Percentiles rank a stretch among this genome's conserved stretches.
Conservation (phyloP, 2,329 filamentous ascomycete species). For the Aspergillus sojae region DNA sequence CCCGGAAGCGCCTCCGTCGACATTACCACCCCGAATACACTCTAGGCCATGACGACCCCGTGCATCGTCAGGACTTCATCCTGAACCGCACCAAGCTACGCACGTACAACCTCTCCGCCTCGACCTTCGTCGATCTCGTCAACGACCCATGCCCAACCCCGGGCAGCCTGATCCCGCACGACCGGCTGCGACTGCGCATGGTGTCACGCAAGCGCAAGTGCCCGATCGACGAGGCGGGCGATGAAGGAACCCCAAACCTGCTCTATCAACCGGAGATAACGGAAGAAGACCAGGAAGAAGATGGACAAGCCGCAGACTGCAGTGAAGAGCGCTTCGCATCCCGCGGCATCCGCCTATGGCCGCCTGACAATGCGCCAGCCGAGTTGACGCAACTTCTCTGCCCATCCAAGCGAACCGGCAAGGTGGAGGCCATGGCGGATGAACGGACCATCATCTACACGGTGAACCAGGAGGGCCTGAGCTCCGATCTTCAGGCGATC, state of each 20-base stretch:
- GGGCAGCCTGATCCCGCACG: conserved; percentile 32
- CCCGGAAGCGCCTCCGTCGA: conserved; percentile 40
- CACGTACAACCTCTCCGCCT: conserved; percentile 44
- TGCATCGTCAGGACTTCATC: conserved; percentile 43
- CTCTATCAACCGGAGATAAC: conserved; percentile 34
- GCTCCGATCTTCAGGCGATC: conserved; percentile 32
- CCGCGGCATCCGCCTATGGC: conserved; percentile 47
- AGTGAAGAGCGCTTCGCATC: conserved; percentile 44
- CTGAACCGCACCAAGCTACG: conserved; percentile 48
- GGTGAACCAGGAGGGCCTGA: conserved; percentile 30
- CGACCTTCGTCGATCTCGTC: conserved; percentile 48
- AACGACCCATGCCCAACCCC: conserved; percentile 38
- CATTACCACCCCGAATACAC: conserved; percentile 46
- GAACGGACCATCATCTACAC: conserved; percentile 47
- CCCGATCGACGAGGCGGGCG: conserved; percentile 38
- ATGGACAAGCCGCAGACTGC: conserved; percentile 30
- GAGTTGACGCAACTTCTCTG: conserved; percentile 44
- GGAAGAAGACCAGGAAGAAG: conserved; percentile 21
- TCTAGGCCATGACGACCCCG: conserved; percentile 20
- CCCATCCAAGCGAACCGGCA: conserved; percentile 35
- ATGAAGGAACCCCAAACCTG: conserved; percentile 25
- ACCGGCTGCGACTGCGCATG: conserved; percentile 46
- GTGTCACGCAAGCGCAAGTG: conserved; percentile 46
- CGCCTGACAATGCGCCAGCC: conserved; percentile 40
- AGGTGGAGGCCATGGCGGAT: conserved; percentile 39